Conservation (phyloP, 805 yeast species). For the Priceomyces carsonii region DNA sequence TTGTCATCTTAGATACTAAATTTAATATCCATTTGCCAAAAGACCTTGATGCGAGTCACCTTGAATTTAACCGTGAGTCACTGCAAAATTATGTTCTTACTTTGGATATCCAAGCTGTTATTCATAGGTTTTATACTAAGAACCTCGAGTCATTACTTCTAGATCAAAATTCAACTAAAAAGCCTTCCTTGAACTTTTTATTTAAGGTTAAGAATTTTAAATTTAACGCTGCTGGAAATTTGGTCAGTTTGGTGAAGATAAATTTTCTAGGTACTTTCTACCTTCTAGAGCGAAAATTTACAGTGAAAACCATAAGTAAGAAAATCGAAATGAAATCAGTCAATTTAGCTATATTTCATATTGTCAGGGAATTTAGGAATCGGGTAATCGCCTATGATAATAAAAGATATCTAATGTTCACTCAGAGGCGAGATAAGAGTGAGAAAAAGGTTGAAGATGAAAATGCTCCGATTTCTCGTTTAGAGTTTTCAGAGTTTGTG, state of each 20-base stretch:
- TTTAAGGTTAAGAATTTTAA: slow-evolving; percentile 32
- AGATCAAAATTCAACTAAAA: slow-evolving; percentile 9
- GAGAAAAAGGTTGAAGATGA: neutral
- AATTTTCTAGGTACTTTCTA: slow-evolving; percentile 27
- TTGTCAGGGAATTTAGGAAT: slow-evolving; percentile 33
- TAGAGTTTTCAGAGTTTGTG: slow-evolving; percentile 31
- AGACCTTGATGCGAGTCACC: slow-evolving; percentile 1
- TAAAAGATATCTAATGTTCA: slow-evolving; percentile 17
- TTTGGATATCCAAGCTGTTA: slow-evolving; percentile 21
- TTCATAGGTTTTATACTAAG: slow-evolving; percentile 28
- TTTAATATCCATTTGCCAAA: slow-evolving; percentile 32
- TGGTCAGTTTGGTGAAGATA: slow-evolving; percentile 24
- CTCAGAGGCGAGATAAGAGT: neutral
- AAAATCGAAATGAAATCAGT: slow-evolving; percentile 31
- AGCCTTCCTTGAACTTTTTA: slow-evolving; percentile 19
- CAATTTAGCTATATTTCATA: slow-evolving; percentile 36
- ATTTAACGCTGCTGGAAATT: slow-evolving; percentile 33
- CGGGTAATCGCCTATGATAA: slow-evolving; percentile 26
- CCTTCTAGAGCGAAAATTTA: slow-evolving; percentile 18
- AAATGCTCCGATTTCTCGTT: slow-evolving; percentile 8
- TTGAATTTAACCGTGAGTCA: slow-evolving; percentile 24
- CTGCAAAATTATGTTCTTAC: slow-evolving; percentile 26
- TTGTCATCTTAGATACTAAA: slow-evolving; percentile 32
- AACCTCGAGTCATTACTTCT: slow-evolving; percentile 13
- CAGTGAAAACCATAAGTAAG: slow-evolving; percentile 26